Conservation (phyloP, 1,284 basidiomycete genomes). For the Takashimella tepidaria region DNA sequence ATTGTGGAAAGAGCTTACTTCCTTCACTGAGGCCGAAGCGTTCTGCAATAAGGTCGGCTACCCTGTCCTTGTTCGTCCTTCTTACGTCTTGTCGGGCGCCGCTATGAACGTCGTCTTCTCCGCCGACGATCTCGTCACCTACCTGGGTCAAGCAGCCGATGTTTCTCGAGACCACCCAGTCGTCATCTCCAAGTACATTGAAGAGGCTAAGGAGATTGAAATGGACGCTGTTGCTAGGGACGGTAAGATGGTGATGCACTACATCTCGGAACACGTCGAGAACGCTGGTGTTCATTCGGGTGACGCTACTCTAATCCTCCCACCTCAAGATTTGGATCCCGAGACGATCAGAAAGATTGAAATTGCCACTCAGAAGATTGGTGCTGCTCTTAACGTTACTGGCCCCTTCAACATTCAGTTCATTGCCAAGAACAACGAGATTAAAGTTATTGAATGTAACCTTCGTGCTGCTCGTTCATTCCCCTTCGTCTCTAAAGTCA, state of each 20-base stretch:
- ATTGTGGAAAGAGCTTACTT: conserved; percentile 92
- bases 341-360: conserved; percentile 94
- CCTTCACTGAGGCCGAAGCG: conserved; percentile 75
- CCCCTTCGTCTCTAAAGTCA: conserved; percentile 99
- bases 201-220: conserved; percentile 99
- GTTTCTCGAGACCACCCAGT: conserved; percentile 97
- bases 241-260: conserved; percentile 98
- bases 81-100: conserved; percentile 95
- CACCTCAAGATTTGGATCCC: conserved; percentile 95
- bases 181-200: conserved; percentile 98
- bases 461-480: conserved; percentile 95
- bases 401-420: conserved; percentile 99
- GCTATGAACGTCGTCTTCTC: conserved; percentile 99
- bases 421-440: conserved; percentile 99
- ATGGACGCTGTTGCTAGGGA: conserved; percentile 98
- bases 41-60: conserved; percentile 92
- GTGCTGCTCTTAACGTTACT: conserved; percentile 95
- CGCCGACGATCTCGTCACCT: conserved; percentile 80
- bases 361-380: conserved; percentile 94
- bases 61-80: conserved; percentile 93
- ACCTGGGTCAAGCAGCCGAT: conserved; percentile 91
- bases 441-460: conserved; percentile 99
- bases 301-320: conserved; percentile 95
- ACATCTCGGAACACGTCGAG: conserved; percentile 98
- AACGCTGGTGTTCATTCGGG: conserved; percentile 98